Percentiles rank a stretch among this genome's conserved stretches.
These are phyloP conservation scores for Quercus alba DNA, from an alignment of 306 rosid species.

Conservation along the genomic window DNA sequence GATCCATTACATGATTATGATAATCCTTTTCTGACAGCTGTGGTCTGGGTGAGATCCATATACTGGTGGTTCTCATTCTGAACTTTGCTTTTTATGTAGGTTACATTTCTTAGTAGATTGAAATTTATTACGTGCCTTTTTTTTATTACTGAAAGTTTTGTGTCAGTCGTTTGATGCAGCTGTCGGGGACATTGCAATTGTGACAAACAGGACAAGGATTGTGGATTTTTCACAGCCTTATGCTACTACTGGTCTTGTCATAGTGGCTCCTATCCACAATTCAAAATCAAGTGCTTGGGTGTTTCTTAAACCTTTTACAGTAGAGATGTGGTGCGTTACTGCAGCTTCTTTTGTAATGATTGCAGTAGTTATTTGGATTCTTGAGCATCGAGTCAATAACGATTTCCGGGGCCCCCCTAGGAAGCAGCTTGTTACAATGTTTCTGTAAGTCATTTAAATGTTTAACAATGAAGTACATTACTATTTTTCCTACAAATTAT, in stretches of 20 bases:
- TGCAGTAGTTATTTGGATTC: slow-evolving; percentile 88
- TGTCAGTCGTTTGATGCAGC: slow-evolving; percentile 80
- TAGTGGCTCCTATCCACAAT: slow-evolving; percentile 72
- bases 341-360: slow-evolving; percentile 68
- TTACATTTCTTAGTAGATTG: slow-evolving; percentile 14
- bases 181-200: slow-evolving; percentile 94
- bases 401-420: slow-evolving; percentile 96
- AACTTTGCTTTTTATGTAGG: slow-evolving; percentile 6
- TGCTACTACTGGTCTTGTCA: slow-evolving; percentile 76
- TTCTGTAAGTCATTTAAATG: slow-evolving; percentile 52
- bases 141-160: slow-evolving; percentile 22
- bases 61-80: slow-evolving; percentile 5
- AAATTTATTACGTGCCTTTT: slow-evolving; percentile 3
- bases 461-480: neutral
- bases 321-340: slow-evolving; percentile 80
- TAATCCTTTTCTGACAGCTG: neutral
- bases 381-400: slow-evolving; percentile 83
- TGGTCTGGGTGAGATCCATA: neutral
- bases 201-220: slow-evolving; percentile 70
- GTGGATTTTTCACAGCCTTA: slow-evolving; percentile 97
- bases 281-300: slow-evolving; percentile 82
- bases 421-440: slow-evolving; percentile 70
- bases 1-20: neutral
- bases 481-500: neutral
- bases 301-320: slow-evolving; percentile 79